These are phyloP conservation scores for Lentinula sp. DNA, from an alignment of 768 basidiomycete species.

Conservation along the genomic window DNA sequence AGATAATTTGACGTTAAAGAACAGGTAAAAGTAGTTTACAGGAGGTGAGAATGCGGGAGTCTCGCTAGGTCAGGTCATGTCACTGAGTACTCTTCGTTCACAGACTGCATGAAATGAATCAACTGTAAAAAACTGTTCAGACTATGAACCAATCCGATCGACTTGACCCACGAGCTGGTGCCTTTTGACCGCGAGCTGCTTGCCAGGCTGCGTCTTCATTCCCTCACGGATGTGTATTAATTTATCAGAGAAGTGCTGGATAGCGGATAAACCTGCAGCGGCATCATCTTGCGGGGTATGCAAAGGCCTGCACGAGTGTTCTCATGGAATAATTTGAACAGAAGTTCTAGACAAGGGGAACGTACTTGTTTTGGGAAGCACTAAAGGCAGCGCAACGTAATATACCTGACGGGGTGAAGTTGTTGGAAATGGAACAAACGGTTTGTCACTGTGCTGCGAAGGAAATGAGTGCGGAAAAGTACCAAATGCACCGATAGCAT, in stretches of 20 bases:
- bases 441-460: conserved; percentile 9
- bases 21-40: neutral
- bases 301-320: conserved; percentile 25
- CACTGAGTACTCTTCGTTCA: conserved; percentile 47
- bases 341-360: neutral
- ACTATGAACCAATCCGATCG: neutral
- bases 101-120: conserved; percentile 51
- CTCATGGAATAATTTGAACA: neutral
- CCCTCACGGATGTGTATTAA: conserved; percentile 65
- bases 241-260: conserved; percentile 86
- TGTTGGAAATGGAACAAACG: neutral
- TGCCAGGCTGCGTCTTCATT: conserved; percentile 76
- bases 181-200: conserved; percentile 58
- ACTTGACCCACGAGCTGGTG: conserved; percentile 58
- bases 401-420: conserved; percentile 33
- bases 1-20: neutral
- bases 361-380: conserved; percentile 43
- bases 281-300: conserved; percentile 45
- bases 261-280: conserved; percentile 42
- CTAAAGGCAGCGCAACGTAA: conserved; percentile 68
- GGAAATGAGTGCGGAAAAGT: conserved; percentile 23
- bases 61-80: neutral
- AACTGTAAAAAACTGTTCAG: conserved; percentile 34
- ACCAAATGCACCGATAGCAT: conserved; percentile 83
- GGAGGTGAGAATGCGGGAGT: neutral